phyloP scores from a whole-genome alignment of 108 stramenopile genomes.

The Discostella pseudostelligera region DNA sequence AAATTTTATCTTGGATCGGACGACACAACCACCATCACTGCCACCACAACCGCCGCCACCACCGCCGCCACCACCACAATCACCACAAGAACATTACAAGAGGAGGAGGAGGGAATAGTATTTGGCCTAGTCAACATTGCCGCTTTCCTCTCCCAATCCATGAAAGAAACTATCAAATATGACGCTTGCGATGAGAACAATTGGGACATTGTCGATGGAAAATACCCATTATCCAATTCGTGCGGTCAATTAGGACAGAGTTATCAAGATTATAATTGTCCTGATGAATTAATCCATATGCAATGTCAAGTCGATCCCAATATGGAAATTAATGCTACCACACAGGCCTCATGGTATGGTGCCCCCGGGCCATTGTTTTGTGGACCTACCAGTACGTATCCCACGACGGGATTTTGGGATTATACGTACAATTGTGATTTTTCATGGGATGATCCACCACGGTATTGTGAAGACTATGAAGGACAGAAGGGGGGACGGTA shows the following conservation, averaged over 20 bases:
- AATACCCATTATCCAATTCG: constrained; percentile 46
- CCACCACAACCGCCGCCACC: no score
- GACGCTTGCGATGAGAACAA: constrained; percentile 50
- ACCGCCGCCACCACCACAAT: no score
- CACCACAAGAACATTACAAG: no score
- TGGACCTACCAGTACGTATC: constrained; percentile 26
- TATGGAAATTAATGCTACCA: constrained; percentile 39
- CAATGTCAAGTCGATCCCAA: constrained; percentile 46
- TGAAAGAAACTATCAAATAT: constrained; percentile 50
- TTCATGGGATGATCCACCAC: constrained; percentile 40
- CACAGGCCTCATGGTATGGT: constrained; percentile 50
- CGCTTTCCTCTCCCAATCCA: constrained; percentile 50
- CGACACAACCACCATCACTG: no score
- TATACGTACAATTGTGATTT: constrained; percentile 33
- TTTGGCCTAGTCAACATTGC: constrained; percentile 50
- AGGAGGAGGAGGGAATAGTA: constrained; percentile 17
- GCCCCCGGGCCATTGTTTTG: constrained; percentile 41
- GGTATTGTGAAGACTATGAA: constrained; percentile 36
- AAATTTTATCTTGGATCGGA: constrained; percentile 39
- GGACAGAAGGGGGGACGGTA: constrained; percentile 43
- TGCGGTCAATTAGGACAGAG: constrained; percentile 51
- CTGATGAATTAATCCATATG: constrained; percentile 43
- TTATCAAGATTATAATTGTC: constrained; percentile 51
- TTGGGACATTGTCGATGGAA: constrained; percentile 33
- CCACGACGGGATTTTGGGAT: constrained; percentile 53